phyloP scores from a whole-genome alignment of 129 eudicot species.

The Logfia minima region DNA sequence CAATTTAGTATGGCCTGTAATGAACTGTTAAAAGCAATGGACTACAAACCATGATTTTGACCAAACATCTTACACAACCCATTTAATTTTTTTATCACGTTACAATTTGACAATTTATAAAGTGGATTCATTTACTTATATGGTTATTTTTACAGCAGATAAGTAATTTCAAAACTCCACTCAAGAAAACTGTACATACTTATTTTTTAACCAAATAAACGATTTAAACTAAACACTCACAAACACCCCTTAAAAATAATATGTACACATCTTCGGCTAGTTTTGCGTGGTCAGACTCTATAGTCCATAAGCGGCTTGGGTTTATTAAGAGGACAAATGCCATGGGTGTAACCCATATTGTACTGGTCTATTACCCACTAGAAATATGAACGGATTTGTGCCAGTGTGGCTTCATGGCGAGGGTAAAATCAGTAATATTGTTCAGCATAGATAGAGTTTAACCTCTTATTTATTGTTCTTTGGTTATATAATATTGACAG shows the following conservation, averaged over 20 bases:
- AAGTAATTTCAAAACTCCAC: no score
- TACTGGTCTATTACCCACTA: background rate
- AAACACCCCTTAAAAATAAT: no score
- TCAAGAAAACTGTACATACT: no score
- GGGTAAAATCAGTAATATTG: background rate
- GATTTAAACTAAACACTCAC: no score
- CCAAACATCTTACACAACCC: background rate
- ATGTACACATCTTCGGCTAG: no score
- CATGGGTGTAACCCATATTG: background rate
- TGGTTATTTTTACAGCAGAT: no score
- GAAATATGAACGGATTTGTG: background rate
- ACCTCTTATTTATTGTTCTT: background rate
- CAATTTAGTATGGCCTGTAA: background rate
- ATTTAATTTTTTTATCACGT: no score
- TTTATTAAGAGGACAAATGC: background rate
- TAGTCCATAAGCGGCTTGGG: background rate
- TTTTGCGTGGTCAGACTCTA: no score
- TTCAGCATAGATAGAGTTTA: background rate
- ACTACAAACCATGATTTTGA: background rate
- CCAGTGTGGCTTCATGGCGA: background rate
- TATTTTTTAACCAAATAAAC: no score
- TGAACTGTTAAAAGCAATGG: background rate
- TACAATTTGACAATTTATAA: no score
- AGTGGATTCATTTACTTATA: no score
- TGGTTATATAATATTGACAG: slow-evolving; percentile 35